Evolutionary conservation across 2,329 filamentous ascomycete species (phyloP), one percentile per base, ranked within the genome.

Genomic region (Ophiosphaerella herpotricha): DNA sequence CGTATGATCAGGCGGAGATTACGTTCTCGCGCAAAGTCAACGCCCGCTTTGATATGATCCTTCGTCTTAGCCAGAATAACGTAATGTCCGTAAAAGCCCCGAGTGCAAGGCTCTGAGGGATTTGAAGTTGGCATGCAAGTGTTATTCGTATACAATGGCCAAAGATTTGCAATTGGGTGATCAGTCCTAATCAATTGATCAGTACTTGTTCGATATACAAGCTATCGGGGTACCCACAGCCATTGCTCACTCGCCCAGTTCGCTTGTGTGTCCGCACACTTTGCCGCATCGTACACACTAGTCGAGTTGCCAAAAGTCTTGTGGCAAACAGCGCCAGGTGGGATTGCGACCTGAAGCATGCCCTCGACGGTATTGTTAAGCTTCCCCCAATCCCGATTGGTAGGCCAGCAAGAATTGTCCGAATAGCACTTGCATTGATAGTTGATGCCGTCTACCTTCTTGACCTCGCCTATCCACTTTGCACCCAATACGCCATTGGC

Each of bases 401-500:
- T 62, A 2, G 69, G 69, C 66, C 67, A 72, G 52, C 69, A 71
- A 0, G 62, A 45, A 40, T 71, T 66, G 44, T 71, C 67, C 0
- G 63, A 64, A 50, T 71, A 72, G 51, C 69, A 72, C 48, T 72
- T 72, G 57, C 69, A 72, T 24, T 67, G 57, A 32, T 70, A 71
- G 3, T 54, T 54, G 4, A 54, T 44, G 12, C 64, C 62, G 33
- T 60, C 54, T 4, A 60, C 52, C 32, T 60, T 57, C 49, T 63
- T 67, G 14, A 60, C 50, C 48, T 72, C 69, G 13, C 69, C 69
- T 24, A 58, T 61, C 69, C 68, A 72, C 16, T 55, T 50, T 2
- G 55, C 55, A 32, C 46, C 60, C 23, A 58, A 33, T 3, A 52
- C 61, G 24, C 46, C 49, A 42, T 55, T 50, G 35, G 56, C 31